A percentile compares a stretch with the other conserved stretches of the same genome.
Conservation (phyloP, 257 asterid genomes). For the Coffea eugenioides region DNA sequence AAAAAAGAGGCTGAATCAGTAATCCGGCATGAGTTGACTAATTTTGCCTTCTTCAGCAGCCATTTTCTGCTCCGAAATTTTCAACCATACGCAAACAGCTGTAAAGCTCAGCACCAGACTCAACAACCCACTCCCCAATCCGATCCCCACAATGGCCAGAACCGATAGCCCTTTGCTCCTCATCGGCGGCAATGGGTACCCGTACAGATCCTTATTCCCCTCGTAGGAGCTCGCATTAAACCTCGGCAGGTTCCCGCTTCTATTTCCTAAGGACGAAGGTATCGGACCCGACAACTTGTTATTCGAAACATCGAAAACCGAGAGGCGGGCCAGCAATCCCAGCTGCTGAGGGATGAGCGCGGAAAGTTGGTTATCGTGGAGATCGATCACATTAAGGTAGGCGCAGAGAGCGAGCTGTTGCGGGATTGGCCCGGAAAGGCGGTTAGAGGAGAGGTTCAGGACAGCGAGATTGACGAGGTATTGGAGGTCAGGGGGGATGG, state of each 20-base stretch:
- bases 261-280: slow-evolving; percentile 68
- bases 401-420: slow-evolving; percentile 74
- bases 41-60: slow-evolving; percentile 69
- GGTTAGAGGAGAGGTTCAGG: slow-evolving; percentile 70
- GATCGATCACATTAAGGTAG: slow-evolving; percentile 85
- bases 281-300: slow-evolving; percentile 72
- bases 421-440: slow-evolving; percentile 65
- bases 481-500: slow-evolving; percentile 70
- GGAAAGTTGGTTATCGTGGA: slow-evolving; percentile 64
- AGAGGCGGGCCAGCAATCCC: slow-evolving; percentile 64
- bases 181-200: slow-evolving; percentile 77
- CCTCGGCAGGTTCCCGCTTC: slow-evolving; percentile 66
- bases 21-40: slow-evolving; percentile 82
- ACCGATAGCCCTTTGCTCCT: slow-evolving; percentile 62
- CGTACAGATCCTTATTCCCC: slow-evolving; percentile 83
- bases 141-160: slow-evolving; percentile 83
- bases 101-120: slow-evolving; percentile 85
- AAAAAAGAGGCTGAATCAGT: slow-evolving; percentile 26
- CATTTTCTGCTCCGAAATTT: slow-evolving; percentile 61
- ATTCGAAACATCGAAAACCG: slow-evolving; percentile 74
- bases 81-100: slow-evolving; percentile 90
- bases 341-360: slow-evolving; percentile 79
- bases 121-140: slow-evolving; percentile 82
- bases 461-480: slow-evolving; percentile 78
- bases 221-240: slow-evolving; percentile 73